These are phyloP conservation scores for Linderniella brevidens DNA, from an alignment of 257 asterid genomes.

Conservation along the genomic window DNA sequence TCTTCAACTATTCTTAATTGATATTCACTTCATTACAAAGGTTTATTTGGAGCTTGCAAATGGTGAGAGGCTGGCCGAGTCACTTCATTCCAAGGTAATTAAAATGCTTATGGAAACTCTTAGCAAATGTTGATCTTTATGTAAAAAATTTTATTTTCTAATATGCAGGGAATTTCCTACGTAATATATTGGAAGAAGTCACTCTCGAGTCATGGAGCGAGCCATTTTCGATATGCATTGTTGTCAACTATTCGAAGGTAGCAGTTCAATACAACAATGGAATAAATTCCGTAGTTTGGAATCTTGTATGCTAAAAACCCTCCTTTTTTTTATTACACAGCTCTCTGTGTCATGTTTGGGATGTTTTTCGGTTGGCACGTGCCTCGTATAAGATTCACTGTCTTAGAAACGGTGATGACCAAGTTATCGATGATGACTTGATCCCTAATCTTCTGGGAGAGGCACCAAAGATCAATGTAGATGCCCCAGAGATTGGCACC, in stretches of 20 bases:
- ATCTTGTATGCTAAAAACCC: neutral
- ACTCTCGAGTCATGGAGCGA: conserved; percentile 54
- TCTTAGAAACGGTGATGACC: conserved; percentile 28
- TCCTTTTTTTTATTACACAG: conserved; percentile 23
- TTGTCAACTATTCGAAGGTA: conserved; percentile 76
- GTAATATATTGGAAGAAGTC: conserved; percentile 71
- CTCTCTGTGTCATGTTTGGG: conserved; percentile 87
- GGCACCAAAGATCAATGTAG: conserved; percentile 49
- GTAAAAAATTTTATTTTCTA: conserved; percentile 4
- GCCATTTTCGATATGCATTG: conserved; percentile 76
- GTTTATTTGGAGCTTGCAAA: conserved; percentile 81
- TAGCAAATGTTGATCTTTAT: conserved; percentile 6
- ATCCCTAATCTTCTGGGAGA: conserved; percentile 77
- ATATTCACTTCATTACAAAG: conserved; percentile 25
- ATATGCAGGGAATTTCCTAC: conserved; percentile 63
- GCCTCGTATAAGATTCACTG: conserved; percentile 89
- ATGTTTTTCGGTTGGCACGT: conserved; percentile 82
- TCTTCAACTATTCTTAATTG: conserved; percentile 11
- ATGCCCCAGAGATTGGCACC: conserved; percentile 43
- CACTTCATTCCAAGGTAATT: conserved; percentile 75
- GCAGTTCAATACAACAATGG: no score
- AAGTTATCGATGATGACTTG: conserved; percentile 22
- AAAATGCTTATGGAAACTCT: neutral
- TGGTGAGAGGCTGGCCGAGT: conserved; percentile 69
- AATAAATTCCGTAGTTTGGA: neutral